Percentiles rank a stretch among this genome's conserved stretches.
Evolutionary conservation across 108 stramenopile genomes (phyloP).

Genomic region (Aurantiochytrium sp.): DNA sequence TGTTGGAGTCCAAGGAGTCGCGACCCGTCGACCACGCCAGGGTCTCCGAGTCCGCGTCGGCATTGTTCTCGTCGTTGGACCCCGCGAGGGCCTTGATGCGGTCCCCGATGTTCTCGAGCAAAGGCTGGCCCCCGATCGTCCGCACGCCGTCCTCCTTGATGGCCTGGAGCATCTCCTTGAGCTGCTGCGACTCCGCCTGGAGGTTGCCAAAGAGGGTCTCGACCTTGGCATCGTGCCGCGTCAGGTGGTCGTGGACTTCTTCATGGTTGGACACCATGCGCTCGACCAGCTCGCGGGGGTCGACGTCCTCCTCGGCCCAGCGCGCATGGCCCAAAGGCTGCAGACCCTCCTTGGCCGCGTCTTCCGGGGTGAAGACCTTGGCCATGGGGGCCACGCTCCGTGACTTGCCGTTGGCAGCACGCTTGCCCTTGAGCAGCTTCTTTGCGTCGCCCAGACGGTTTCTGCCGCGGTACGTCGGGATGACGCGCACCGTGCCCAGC

Average conservation of each 20-base stretch:
- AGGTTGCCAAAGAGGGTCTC: constrained; percentile 36
- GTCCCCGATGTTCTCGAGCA: neutral
- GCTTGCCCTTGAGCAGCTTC: constrained; percentile 28
- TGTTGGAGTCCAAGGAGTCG: neutral
- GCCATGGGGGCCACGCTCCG: neutral
- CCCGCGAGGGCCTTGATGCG: neutral
- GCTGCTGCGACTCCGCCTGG: constrained; percentile 47
- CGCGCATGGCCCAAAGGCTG: neutral
- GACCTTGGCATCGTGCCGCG: constrained; percentile 43
- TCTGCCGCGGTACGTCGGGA: neutral
- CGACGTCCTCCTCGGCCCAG: constrained; percentile 28
- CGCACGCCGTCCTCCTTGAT: constrained; percentile 30
- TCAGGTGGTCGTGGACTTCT: constrained; percentile 41
- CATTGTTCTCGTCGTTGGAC: no score
- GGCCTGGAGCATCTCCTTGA: constrained; percentile 48
- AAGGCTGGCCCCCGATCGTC: neutral
- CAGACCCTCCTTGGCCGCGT: neutral
- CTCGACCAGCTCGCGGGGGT: constrained; percentile 46
- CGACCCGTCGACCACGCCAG: neutral
- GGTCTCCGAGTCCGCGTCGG: neutral
- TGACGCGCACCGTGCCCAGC: neutral
- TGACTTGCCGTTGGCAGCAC: neutral
- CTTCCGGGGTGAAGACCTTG: neutral
- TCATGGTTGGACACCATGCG: constrained; percentile 49
- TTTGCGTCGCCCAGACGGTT: neutral